A percentile compares a stretch with the other conserved stretches of the same genome.
Evolutionary conservation across 2,329 filamentous ascomycete genomes (phyloP).

Genomic region (Ceratocystis lukuohia): DNA sequence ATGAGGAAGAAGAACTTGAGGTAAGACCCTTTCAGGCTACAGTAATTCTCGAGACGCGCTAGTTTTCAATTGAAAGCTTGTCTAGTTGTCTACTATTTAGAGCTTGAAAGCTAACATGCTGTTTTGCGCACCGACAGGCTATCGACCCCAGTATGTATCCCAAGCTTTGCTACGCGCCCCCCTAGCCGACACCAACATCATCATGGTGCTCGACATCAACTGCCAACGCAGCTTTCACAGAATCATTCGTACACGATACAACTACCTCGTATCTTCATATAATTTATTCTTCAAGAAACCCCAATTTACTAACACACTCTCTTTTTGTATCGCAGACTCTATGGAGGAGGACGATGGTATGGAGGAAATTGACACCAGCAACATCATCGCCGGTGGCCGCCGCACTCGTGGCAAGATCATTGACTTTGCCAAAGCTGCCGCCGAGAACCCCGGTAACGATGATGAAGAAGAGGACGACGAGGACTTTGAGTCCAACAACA

Average conservation of each 20-base stretch:
- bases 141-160: constrained; percentile 19
- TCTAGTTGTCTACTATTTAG: not conserved
- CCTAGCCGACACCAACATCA: not conserved
- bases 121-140: constrained; percentile 8
- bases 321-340: constrained; percentile 26
- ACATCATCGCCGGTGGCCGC: constrained; percentile 66
- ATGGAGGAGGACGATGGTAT: constrained; percentile 64
- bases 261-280: no score
- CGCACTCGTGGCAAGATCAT: constrained; percentile 88
- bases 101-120: constrained; percentile 3
- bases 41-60: not conserved
- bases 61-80: not conserved
- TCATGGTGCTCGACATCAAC: not conserved
- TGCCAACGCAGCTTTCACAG: not conserved
- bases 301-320: not conserved
- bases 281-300: not conserved
- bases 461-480: constrained; percentile 73
- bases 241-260: no score
- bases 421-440: constrained; percentile 81
- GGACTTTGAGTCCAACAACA: constrained; percentile 56
- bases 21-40: constrained; percentile 30
- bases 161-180: not conserved
- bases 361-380: constrained; percentile 79
- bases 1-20: constrained; percentile 52
- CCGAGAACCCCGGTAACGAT: constrained; percentile 60